phyloP scores from a whole-genome alignment of 768 basidiomycete species.

The Russula olivacea region DNA sequence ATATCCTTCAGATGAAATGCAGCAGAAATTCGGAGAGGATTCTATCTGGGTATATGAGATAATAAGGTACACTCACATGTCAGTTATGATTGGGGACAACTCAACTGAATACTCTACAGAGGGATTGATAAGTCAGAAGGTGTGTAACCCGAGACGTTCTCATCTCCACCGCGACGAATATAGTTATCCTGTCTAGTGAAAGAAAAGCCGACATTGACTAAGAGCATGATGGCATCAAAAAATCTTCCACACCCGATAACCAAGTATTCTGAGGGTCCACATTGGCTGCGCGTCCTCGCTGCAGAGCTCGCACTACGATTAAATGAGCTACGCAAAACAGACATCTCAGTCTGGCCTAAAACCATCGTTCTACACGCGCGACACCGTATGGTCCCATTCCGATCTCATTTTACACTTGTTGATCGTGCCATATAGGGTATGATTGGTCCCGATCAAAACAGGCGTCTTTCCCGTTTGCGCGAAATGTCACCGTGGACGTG shows the following conservation, averaged over 20 bases:
- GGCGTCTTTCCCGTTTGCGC: conserved; percentile 77
- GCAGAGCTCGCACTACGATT: conserved; percentile 85
- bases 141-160: conserved; percentile 29
- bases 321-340: conserved; percentile 67
- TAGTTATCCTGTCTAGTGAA: conserved; percentile 53
- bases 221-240: conserved; percentile 97
- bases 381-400: conserved; percentile 44
- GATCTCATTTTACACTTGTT: neutral
- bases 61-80: conserved; percentile 54
- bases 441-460: conserved; percentile 53
- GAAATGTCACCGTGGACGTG: conserved; percentile 65
- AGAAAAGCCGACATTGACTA: conserved; percentile 70
- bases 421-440: conserved; percentile 1
- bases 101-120: conserved; percentile 33
- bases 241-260: conserved; percentile 79
- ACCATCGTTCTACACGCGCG: conserved; percentile 75
- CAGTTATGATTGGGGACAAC: neutral
- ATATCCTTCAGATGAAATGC: conserved; percentile 30
- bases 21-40: conserved; percentile 72
- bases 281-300: conserved; percentile 89
- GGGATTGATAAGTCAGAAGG: conserved; percentile 90
- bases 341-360: conserved; percentile 86
- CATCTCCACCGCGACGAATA: neutral
- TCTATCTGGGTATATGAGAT: conserved; percentile 92
- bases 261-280: conserved; percentile 66